Evolutionary conservation across 2,329 filamentous ascomycete genomes (phyloP).

Genomic region (Aspergillus sp.): DNA sequence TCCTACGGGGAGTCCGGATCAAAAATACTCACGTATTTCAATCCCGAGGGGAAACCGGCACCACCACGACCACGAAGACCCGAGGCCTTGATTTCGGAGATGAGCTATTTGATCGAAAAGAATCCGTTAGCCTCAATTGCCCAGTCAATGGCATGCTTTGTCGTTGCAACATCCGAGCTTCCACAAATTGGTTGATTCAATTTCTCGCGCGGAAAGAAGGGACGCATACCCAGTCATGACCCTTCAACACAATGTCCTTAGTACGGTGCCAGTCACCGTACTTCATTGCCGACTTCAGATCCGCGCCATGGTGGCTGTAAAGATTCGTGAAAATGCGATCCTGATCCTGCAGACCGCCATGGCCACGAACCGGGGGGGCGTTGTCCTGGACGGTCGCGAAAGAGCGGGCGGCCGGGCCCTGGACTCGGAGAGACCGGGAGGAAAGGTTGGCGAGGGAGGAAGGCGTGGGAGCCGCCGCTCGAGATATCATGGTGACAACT

Average conservation of each 20-base stretch:
- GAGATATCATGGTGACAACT: slow-evolving; percentile 45
- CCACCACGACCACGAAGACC: slow-evolving; percentile 93
- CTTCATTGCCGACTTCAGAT: slow-evolving; percentile 92
- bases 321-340: slow-evolving; percentile 99
- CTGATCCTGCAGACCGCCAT: slow-evolving; percentile 90
- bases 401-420: slow-evolving; percentile 53
- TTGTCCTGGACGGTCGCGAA: slow-evolving; percentile 81
- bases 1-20: background rate
- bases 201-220: slow-evolving; percentile 10
- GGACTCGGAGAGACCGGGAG: slow-evolving; percentile 42
- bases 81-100: slow-evolving; percentile 94
- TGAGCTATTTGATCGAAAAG: slow-evolving; percentile 62
- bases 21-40: slow-evolving; percentile 84
- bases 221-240: slow-evolving; percentile 77
- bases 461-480: slow-evolving; percentile 46
- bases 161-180: background rate
- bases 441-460: slow-evolving; percentile 41
- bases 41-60: slow-evolving; percentile 93
- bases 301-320: slow-evolving; percentile 87
- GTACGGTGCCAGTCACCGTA: slow-evolving; percentile 99
- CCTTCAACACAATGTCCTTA: slow-evolving; percentile 96
- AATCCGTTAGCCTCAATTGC: slow-evolving; percentile 22
- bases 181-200: background rate
- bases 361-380: slow-evolving; percentile 58
- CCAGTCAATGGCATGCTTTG: background rate